Base-by-base conservation (phyloP, 176 grass and related monocot species). In the Carex pumila region DNA sequence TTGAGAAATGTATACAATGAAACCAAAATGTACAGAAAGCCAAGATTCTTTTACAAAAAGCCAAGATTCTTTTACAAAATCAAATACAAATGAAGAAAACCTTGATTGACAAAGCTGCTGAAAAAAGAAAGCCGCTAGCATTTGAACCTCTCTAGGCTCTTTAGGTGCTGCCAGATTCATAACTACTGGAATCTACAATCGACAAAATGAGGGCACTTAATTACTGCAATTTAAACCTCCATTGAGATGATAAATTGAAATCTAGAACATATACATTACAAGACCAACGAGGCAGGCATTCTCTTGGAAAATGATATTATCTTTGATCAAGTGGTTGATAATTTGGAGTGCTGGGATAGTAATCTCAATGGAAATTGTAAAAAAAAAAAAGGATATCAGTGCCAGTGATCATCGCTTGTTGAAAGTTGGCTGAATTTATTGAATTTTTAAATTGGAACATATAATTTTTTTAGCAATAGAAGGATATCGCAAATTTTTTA, bases 241-340 rank as follows among this genome's bases (percentile, higher is more conserved):
- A 84, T 86, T 81, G 34, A 72, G 72, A 72, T 61, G 52, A 82
- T 71, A 54, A 47, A 86, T 80, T 80, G 41, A 58, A 21, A 36
- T 79, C 11, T 76, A 12, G 25, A 90, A 71, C 17, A 79, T 58
- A 67, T 30, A 88, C 61, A 88, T 95, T 84, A 99, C 96, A 72
- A 99, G 87, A 89, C 96, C 96, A 89, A 99, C 88, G 84, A 99
- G 96, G 87, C 96, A 99, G 41, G 96, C 93, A 89, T 99, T 95
- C 91, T 99, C 91, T 84, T 93, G 93, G 61, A 95, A 99, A 67
- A 62, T 37, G 7, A 78, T 50, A 81, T 92, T 95, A 75, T 99
- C 96, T 84, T 93, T 93, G 71, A 99, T 89, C 71, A 94, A 90
- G 86, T 85, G 85, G 90, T 99, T 99, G 88, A 99, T 93, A 61